Percentiles rank a stretch among this genome's conserved stretches.
These are phyloP conservation scores for Fusarium sp. DNA, from an alignment of 2,329 filamentous ascomycete species.

Conservation along the genomic window DNA sequence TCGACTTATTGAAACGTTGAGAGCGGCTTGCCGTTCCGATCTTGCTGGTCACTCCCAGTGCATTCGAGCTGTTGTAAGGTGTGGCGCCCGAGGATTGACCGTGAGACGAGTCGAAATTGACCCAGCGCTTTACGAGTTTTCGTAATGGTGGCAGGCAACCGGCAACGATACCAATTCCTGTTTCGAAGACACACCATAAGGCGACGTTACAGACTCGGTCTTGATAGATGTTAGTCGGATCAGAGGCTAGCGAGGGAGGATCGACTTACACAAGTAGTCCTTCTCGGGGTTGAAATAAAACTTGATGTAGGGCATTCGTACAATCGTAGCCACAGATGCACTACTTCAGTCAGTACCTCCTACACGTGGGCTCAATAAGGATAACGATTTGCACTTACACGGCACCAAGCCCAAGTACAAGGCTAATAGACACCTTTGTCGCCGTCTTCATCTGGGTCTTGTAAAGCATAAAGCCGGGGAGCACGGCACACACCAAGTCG, in stretches of 20 bases:
- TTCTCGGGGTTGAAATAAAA: slow-evolving; percentile 10
- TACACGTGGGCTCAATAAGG: no score
- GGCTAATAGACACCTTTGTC: slow-evolving; percentile 16
- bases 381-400: slow-evolving; percentile 7
- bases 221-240: neutral
- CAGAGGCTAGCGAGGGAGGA: fast-evolving
- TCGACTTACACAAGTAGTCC: slow-evolving; percentile 12
- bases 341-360: neutral
- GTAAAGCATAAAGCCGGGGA: slow-evolving; percentile 22
- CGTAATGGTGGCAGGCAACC: slow-evolving; percentile 14
- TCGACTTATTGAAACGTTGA: neutral
- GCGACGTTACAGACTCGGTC: slow-evolving; percentile 8
- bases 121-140: slow-evolving; percentile 15
- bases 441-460: slow-evolving; percentile 20
- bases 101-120: slow-evolving; percentile 16
- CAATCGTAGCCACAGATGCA: slow-evolving; percentile 20
- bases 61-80: neutral
- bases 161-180: slow-evolving; percentile 16
- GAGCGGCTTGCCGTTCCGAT: neutral
- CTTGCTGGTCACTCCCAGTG: neutral
- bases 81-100: neutral
- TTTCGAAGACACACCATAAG: slow-evolving; percentile 14
- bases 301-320: slow-evolving; percentile 11
- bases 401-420: slow-evolving; percentile 24
- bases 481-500: slow-evolving; percentile 20